Base-by-base conservation (phyloP, 148 eudicot species). In the Cornus suecica region DNA sequence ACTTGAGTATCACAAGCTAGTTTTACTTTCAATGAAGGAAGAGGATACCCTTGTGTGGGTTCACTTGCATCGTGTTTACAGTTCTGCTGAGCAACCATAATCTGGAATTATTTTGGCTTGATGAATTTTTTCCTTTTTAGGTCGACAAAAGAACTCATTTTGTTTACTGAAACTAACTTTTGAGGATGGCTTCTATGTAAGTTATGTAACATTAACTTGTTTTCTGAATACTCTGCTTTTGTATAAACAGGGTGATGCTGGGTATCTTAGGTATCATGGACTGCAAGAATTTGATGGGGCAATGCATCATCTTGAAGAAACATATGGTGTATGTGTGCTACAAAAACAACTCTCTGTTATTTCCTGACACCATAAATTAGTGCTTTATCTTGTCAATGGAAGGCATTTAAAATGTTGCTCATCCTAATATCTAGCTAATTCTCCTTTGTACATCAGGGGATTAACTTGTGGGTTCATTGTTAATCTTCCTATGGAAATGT, bases 251-350 rank as follows among this genome's bases (percentile, higher is more conserved):
- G 99, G 99, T 24, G 99, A 95, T 91, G 98, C 99, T 73, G 83
- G 90, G 0, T 95, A 87, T 86, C 78, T 95, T 54, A 86, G 98
- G 78, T 95, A 95, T 78, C 82, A 64, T 69, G 94, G 99, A 42
- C 13, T 95, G 88, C 99, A 92, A 87, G 98, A 95, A 79, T 95
- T 95, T 79, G 99, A 93, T 83, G 87, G 16, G 41, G 99, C 98
- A 81, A 93, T 95, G 93, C 99, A 95, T 51, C 99, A 93, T 86
- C 92, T 95, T 72, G 99, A 95, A 87, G 98, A 86, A 75, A 83
- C 84, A 69, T 91, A 87, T 76, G 88, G 62, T 58, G 62, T 58
- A 58, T 58, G 62, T 58, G 24, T 58, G 18, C 62, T 18, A 8
- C 58, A 5, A 52, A 52, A 52, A 2, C 5, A 2, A 5, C 34